These are phyloP conservation scores for Lepidium didymum DNA, from an alignment of 345 rosid genomes.

Conservation along the genomic window DNA sequence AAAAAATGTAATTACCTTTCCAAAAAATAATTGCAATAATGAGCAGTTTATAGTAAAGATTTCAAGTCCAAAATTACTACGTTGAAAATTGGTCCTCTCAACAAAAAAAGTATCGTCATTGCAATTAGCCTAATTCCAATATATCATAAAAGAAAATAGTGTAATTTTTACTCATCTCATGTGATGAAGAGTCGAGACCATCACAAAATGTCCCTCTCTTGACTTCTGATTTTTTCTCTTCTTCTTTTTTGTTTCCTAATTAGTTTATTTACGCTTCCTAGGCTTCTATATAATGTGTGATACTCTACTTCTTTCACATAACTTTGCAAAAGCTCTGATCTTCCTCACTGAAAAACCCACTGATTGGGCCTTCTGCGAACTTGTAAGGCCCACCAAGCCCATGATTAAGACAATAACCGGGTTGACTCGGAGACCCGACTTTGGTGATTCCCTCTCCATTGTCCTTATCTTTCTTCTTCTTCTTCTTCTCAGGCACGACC, in stretches of 20 bases:
- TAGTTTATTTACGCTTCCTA: neutral
- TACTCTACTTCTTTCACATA: conserved; percentile 7
- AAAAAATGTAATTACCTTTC: too few species aligned
- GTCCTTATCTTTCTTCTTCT: conserved; percentile 40
- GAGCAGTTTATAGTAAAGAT: too few species aligned
- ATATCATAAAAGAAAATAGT: neutral
- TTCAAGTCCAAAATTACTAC: neutral
- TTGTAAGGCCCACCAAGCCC: conserved; percentile 22
- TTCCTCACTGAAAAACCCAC: conserved; percentile 16
- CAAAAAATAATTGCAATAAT: too few species aligned
- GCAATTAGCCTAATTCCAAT: too few species aligned
- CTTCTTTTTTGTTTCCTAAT: neutral
- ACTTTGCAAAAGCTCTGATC: conserved; percentile 4
- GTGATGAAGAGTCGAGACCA: neutral
- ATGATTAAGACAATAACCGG: neutral
- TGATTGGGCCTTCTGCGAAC: conserved; percentile 3
- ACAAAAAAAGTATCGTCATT: neutral
- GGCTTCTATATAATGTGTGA: neutral
- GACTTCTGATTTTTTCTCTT: neutral
- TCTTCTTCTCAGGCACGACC: conserved; percentile 65
- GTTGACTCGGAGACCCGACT: conserved; percentile 6
- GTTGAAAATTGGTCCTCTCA: neutral
- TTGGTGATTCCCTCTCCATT: conserved; percentile 11
- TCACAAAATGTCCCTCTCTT: neutral
- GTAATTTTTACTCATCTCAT: neutral